A percentile compares a stretch with the other conserved stretches of the same genome.
Evolutionary conservation across 257 asterid genomes (phyloP).

Genomic region (Rhazya stricta): DNA sequence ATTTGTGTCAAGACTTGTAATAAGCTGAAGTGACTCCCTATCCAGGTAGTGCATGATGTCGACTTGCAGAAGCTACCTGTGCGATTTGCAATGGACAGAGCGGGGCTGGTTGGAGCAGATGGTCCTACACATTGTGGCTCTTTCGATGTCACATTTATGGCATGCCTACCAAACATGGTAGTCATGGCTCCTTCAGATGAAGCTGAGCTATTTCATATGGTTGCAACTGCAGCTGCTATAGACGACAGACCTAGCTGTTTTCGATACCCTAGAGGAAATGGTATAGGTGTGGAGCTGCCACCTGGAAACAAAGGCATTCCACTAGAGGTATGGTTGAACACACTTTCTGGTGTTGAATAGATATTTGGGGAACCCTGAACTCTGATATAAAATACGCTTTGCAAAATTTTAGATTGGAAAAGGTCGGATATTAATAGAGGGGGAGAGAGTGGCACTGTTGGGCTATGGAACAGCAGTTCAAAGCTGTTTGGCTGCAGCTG

Average conservation of each 20-base stretch:
- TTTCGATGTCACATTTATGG: constrained; percentile 80
- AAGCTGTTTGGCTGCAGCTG: constrained; percentile 85
- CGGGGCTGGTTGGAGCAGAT: constrained; percentile 94
- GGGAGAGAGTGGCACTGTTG: constrained; percentile 86
- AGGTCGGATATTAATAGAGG: constrained; percentile 74
- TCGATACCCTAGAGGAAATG: constrained; percentile 92
- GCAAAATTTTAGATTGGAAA: constrained; percentile 54
- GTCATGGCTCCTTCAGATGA: constrained; percentile 98
- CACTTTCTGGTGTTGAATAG: neutral
- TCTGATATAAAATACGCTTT: neutral
- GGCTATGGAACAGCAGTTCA: constrained; percentile 89
- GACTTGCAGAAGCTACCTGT: constrained; percentile 97
- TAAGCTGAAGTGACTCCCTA: constrained; percentile 9
- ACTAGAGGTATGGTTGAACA: constrained; percentile 53
- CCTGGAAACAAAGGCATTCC: constrained; percentile 83
- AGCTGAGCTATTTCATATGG: constrained; percentile 89
- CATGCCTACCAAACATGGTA: constrained; percentile 99
- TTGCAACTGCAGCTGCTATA: constrained; percentile 92
- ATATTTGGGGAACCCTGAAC: neutral
- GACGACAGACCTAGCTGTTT: constrained; percentile 93
- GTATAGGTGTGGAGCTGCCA: constrained; percentile 72
- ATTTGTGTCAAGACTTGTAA: neutral
- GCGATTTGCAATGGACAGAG: constrained; percentile 94
- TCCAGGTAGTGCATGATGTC: constrained; percentile 91
- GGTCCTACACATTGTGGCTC: constrained; percentile 97